Evolutionary conservation across 1,139 yeast genomes (phyloP).

Genomic region (Sugiyamaella pinicola): DNA sequence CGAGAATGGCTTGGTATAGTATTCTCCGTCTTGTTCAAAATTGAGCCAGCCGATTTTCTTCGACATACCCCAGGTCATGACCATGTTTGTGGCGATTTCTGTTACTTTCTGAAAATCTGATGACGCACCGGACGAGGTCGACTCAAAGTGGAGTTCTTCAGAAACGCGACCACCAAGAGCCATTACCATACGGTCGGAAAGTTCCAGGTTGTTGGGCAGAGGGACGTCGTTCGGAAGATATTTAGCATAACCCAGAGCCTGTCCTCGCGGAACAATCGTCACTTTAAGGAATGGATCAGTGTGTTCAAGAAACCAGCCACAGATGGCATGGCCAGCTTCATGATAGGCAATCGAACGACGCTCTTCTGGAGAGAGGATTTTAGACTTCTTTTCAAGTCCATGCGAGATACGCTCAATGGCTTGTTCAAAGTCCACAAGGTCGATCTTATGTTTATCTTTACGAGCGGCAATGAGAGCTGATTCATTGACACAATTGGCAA

Average conservation of each 20-base stretch:
- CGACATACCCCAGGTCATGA: constrained; percentile 88
- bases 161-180: constrained; percentile 95
- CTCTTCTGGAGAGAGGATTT: constrained; percentile 82
- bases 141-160: constrained; percentile 85
- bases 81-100: constrained; percentile 89
- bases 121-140: constrained; percentile 93
- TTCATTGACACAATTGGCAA: constrained; percentile 95
- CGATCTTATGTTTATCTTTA: constrained; percentile 64
- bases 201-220: constrained; percentile 73
- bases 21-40: constrained; percentile 60
- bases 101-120: constrained; percentile 97
- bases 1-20: constrained; percentile 82
- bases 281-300: constrained; percentile 95
- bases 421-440: constrained; percentile 80
- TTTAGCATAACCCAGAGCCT: constrained; percentile 97
- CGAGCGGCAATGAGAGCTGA: constrained; percentile 97
- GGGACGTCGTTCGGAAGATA: constrained; percentile 93
- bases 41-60: constrained; percentile 80
- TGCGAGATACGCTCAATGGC: constrained; percentile 98
- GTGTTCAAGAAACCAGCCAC: constrained; percentile 90
- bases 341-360: constrained; percentile 92
- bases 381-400: constrained; percentile 88
- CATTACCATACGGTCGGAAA: constrained; percentile 89
- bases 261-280: constrained; percentile 94
- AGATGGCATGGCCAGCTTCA: constrained; percentile 98